Base-by-base conservation (phyloP, 371 early-diverging fungal genomes). In the Mucor mucedo region DNA sequence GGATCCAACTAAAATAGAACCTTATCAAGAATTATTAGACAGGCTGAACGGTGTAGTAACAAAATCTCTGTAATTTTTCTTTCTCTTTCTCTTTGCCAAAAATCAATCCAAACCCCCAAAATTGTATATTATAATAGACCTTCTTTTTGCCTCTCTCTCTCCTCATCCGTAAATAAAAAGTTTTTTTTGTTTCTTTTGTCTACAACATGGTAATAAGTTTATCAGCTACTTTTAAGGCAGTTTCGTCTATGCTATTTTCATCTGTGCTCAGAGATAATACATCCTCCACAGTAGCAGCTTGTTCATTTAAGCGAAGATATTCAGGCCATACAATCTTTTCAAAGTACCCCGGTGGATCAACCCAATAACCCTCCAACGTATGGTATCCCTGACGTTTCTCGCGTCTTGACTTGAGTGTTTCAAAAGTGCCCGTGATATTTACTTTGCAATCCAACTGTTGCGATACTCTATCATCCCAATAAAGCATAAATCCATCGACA, bases 341-440 rank as follows among this genome's bases (percentile, higher is more conserved):
- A 78, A 93, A 95, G 66, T 94, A 95, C 2, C 83, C 85, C 1
- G 93, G 93, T n/a, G 95, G 94, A 72, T 95, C 95, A 0, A 65
- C 71, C 95, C 94, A 92, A 49, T 87, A 87, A 0, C 87, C 89
- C 82, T 70, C 49, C 21, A 66, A 55, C 1, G 96, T 95, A 11
- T 79, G 77, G 71, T 94, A 95, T 2, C 85, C 89, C 35, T 79
- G 63, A n/a, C 95, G 79, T 2, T 73, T 73, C 41, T 89, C 87
- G 32, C 96, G 72, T 28, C 96, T 80, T 10, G 69, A 40, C 63
- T 89, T 87, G 44, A 95, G 67, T 6, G 85, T 84, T 4, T 78
- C 77, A 62, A 84, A 86, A 1, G 80, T 72, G 0, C 91, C 88
- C 21, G 79, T 81, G 7, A 92, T 62, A 55, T 89, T 89, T 33